phyloP scores from a whole-genome alignment of 768 basidiomycete genomes.

The Auricularia auricula-judae region DNA sequence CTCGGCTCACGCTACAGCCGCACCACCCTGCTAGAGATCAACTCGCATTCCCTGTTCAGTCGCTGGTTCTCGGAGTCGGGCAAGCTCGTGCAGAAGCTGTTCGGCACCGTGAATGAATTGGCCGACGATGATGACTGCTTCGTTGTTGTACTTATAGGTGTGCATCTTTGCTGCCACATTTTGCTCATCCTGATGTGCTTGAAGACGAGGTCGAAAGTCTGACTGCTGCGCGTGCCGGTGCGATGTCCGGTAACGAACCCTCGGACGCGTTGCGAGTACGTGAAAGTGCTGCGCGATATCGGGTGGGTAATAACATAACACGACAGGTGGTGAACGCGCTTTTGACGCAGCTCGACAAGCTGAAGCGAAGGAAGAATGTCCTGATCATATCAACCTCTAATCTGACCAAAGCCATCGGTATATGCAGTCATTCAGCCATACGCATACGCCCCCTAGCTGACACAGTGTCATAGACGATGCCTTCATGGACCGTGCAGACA shows the following conservation, averaged over 20 bases:
- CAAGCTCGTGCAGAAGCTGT: constrained; percentile 91
- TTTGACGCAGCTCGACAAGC: constrained; percentile 90
- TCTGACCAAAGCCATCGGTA: constrained; percentile 87
- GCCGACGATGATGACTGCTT: constrained; percentile 88
- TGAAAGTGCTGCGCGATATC: background rate
- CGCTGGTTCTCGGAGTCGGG: constrained; percentile 99
- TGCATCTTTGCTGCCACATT: constrained; percentile 3
- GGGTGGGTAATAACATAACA: background rate
- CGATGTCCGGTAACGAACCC: constrained; percentile 92
- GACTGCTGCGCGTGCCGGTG: constrained; percentile 88
- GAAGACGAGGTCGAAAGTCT: constrained; percentile 93
- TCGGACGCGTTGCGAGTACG: constrained; percentile 83
- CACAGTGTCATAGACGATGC: constrained; percentile 56
- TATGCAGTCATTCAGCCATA: background rate
- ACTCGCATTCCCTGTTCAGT: constrained; percentile 95
- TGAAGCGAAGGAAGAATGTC: constrained; percentile 88
- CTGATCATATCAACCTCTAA: constrained; percentile 96
- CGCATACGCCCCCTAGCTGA: background rate
- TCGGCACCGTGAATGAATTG: constrained; percentile 79
- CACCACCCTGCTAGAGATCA: constrained; percentile 88
- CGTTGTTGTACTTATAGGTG: constrained; percentile 89
- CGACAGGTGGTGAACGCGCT: constrained; percentile 91
- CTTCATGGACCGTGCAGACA: constrained; percentile 94
- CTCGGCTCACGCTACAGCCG: constrained; percentile 55
- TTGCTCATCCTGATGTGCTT: constrained; percentile 1